Conservation (phyloP, 306 rosid species). For the Prosopis cineraria region DNA sequence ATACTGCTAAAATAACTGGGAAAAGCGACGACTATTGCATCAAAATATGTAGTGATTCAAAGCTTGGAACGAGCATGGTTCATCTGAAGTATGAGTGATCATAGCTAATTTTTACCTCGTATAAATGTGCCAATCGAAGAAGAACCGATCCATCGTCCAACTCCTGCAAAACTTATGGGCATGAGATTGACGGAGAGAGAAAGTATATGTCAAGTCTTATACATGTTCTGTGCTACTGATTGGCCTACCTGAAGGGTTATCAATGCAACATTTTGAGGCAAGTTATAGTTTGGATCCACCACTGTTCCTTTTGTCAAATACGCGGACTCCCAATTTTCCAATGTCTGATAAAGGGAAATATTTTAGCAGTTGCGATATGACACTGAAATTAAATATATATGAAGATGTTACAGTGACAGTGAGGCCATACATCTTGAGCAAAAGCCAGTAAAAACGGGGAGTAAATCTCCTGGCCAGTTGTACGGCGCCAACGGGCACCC, state of each 20-base stretch:
- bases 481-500: constrained; percentile 77
- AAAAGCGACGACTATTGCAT: neutral
- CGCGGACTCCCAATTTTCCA: constrained; percentile 65
- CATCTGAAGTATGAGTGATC: neutral
- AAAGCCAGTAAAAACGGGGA: constrained; percentile 72
- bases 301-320: constrained; percentile 58
- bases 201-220: neutral
- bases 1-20: neutral
- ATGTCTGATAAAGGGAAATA: constrained; percentile 45
- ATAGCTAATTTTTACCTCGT: constrained; percentile 58
- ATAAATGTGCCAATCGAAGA: constrained; percentile 88
- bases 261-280: constrained; percentile 84
- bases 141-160: constrained; percentile 74
- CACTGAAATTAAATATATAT: neutral
- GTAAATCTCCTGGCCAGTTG: constrained; percentile 76
- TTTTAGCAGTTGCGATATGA: constrained; percentile 15
- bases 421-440: constrained; percentile 58
- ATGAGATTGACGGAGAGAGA: constrained; percentile 11
- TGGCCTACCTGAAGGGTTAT: constrained; percentile 80
- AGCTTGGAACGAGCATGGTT: neutral
- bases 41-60: neutral
- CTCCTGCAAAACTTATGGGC: constrained; percentile 52
- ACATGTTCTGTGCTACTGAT: neutral
- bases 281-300: constrained; percentile 60
- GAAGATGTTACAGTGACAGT: neutral